These are phyloP conservation scores for Nothophaeocryptopus gaeumannii DNA, from an alignment of 2,329 filamentous ascomycete genomes.

Conservation along the genomic window DNA sequence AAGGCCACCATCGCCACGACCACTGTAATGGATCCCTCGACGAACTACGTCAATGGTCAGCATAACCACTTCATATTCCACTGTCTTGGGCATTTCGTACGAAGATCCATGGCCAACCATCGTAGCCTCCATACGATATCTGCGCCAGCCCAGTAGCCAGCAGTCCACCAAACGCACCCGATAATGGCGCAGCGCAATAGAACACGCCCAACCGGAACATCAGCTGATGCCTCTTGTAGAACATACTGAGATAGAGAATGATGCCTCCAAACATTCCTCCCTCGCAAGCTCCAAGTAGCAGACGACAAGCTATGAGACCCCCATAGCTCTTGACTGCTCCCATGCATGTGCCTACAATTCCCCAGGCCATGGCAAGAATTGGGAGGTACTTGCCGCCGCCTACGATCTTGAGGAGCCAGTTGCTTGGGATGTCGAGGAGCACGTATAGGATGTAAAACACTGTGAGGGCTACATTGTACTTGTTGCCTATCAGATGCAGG, in stretches of 20 bases:
- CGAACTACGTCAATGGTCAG: slow-evolving; percentile 17
- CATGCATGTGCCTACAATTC: slow-evolving; percentile 40
- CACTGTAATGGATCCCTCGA: slow-evolving; percentile 54
- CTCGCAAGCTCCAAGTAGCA: slow-evolving; percentile 44
- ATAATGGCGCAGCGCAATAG: slow-evolving; percentile 37
- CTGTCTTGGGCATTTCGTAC: no score
- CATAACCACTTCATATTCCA: no score
- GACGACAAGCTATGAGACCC: slow-evolving; percentile 40
- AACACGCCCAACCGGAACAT: slow-evolving; percentile 40
- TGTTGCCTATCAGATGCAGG: slow-evolving; percentile 39
- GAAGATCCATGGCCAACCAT: slow-evolving; percentile 41
- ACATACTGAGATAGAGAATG: slow-evolving; percentile 44
- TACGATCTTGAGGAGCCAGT: slow-evolving; percentile 42
- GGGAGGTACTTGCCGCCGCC: slow-evolving; percentile 43
- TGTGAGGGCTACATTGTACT: slow-evolving; percentile 44
- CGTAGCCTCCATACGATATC: slow-evolving; percentile 39
- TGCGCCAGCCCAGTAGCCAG: slow-evolving; percentile 43
- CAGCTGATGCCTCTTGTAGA: slow-evolving; percentile 42
- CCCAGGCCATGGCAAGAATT: slow-evolving; percentile 40
- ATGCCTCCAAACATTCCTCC: slow-evolving; percentile 40
- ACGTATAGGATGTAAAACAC: slow-evolving; percentile 48
- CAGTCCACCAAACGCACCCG: slow-evolving; percentile 43
- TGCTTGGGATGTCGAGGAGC: slow-evolving; percentile 41
- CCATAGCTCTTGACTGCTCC: slow-evolving; percentile 43
- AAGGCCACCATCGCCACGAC: slow-evolving; percentile 54